These are phyloP conservation scores for Lactarius tabidus DNA, from an alignment of 768 basidiomycete genomes.

Conservation along the genomic window DNA sequence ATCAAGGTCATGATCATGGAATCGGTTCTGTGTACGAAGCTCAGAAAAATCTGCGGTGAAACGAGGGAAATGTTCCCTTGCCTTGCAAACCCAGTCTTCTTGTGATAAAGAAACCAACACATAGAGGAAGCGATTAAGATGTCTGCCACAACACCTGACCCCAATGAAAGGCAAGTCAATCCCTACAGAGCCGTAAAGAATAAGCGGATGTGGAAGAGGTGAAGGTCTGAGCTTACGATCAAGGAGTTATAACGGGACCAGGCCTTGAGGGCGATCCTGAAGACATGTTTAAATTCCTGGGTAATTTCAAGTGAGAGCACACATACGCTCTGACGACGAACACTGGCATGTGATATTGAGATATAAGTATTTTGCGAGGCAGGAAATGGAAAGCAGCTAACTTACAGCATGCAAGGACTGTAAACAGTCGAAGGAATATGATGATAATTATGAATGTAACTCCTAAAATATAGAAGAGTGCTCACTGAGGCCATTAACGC, in stretches of 20 bases:
- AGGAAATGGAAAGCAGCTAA: background rate
- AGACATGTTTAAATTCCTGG: slow-evolving; percentile 15
- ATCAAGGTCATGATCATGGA: slow-evolving; percentile 30
- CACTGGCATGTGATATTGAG: too few relatives aligned
- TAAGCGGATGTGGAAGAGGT: background rate
- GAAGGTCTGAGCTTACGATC: slow-evolving; percentile 28
- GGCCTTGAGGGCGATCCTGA: slow-evolving; percentile 31
- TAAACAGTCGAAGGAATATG: background rate
- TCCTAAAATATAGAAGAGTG: background rate
- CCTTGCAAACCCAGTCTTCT: slow-evolving; percentile 44
- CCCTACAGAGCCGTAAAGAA: slow-evolving; percentile 34
- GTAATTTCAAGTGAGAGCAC: background rate
- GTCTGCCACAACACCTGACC: slow-evolving; percentile 48
- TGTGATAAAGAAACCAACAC: slow-evolving; percentile 44
- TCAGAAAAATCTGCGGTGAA: background rate
- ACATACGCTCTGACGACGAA: slow-evolving; percentile 46
- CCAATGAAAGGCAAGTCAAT: slow-evolving; percentile 46
- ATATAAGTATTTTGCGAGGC: background rate
- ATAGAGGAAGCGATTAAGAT: slow-evolving; percentile 47
- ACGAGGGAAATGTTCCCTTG: slow-evolving; percentile 24
- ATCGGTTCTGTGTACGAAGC: slow-evolving; percentile 27
- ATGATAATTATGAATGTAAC: background rate
- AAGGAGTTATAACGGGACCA: slow-evolving; percentile 35
- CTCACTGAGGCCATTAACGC: slow-evolving; percentile 44
- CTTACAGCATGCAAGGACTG: slow-evolving; percentile 30